phyloP scores from a whole-genome alignment of 257 asterid genomes.

The Nicotiana tabacum region DNA sequence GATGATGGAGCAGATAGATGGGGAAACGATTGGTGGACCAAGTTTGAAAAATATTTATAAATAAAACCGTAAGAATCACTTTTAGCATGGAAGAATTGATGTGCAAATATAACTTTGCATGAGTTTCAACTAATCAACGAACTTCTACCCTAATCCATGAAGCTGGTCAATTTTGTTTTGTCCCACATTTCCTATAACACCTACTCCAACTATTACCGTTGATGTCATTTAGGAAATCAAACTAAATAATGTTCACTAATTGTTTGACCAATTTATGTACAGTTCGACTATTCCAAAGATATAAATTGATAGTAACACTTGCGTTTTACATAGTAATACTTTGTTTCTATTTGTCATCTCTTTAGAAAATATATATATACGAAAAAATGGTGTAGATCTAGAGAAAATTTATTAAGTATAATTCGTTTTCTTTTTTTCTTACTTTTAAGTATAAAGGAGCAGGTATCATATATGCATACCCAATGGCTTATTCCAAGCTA shows the following conservation, averaged over 20 bases:
- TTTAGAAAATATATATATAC: too few species aligned
- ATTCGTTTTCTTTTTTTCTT: too few species aligned
- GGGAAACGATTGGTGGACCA: background rate
- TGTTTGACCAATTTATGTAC: too few species aligned
- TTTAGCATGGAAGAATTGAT: background rate
- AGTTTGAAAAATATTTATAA: background rate
- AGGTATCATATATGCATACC: conserved; percentile 43
- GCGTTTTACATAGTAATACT: too few species aligned
- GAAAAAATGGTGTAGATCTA: too few species aligned
- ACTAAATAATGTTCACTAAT: background rate
- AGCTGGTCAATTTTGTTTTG: background rate
- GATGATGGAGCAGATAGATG: conserved; percentile 40
- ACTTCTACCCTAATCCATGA: conserved; percentile 51
- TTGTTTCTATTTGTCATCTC: conserved; percentile 22
- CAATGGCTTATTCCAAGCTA: conserved; percentile 94
- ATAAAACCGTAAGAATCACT: too few species aligned
- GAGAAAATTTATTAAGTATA: too few species aligned
- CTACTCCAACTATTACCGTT: background rate
- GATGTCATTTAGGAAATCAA: too few species aligned
- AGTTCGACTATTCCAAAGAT: too few species aligned
- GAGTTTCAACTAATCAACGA: conserved; percentile 41
- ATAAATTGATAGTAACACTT: too few species aligned
- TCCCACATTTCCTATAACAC: background rate
- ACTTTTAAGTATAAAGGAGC: conserved; percentile 80
- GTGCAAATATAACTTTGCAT: background rate